A percentile compares a stretch with the other conserved stretches of the same genome.
Evolutionary conservation across 176 grass and related monocot genomes (phyloP).

Genomic region (Guadua angustifolia): DNA sequence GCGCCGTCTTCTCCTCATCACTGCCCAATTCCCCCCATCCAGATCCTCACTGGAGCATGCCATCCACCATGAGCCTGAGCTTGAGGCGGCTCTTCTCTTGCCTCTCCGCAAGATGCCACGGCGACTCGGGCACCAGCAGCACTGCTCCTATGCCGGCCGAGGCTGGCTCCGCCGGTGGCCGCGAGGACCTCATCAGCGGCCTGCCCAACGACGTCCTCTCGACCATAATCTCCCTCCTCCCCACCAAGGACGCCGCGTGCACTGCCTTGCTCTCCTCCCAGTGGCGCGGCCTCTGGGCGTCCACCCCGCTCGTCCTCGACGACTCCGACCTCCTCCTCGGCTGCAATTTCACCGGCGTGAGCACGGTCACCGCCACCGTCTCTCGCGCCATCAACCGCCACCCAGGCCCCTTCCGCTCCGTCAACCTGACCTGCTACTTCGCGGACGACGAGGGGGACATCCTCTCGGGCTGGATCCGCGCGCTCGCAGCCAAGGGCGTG

Average conservation of each 20-base stretch:
- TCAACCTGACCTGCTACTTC: slow-evolving; percentile 4
- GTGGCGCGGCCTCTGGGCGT: slow-evolving; percentile 36
- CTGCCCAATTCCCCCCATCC: background rate
- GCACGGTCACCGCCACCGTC: slow-evolving; percentile 6
- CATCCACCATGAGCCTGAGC: background rate
- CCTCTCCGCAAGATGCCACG: background rate
- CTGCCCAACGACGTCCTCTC: slow-evolving; percentile 23
- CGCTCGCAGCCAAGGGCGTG: slow-evolving; percentile 14
- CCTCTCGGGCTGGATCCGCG: background rate
- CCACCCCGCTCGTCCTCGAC: slow-evolving; percentile 34
- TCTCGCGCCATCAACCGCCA: slow-evolving; percentile 14
- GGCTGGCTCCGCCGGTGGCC: background rate
- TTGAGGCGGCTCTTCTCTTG: background rate
- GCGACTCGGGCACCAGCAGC: background rate
- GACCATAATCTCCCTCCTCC: background rate
- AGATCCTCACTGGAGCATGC: background rate
- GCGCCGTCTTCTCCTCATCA: no score
- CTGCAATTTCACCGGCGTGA: background rate
- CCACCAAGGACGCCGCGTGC: slow-evolving; percentile 18
- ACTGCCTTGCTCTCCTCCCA: slow-evolving; percentile 32
- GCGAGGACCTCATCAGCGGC: background rate
- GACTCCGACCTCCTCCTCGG: slow-evolving; percentile 19
- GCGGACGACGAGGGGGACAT: background rate
- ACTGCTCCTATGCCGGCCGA: no score
- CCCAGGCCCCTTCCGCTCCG: slow-evolving; percentile 31